These are phyloP conservation scores for Beauveria scarabaeidicola DNA, from an alignment of 2,329 filamentous ascomycete genomes.

Conservation along the genomic window DNA sequence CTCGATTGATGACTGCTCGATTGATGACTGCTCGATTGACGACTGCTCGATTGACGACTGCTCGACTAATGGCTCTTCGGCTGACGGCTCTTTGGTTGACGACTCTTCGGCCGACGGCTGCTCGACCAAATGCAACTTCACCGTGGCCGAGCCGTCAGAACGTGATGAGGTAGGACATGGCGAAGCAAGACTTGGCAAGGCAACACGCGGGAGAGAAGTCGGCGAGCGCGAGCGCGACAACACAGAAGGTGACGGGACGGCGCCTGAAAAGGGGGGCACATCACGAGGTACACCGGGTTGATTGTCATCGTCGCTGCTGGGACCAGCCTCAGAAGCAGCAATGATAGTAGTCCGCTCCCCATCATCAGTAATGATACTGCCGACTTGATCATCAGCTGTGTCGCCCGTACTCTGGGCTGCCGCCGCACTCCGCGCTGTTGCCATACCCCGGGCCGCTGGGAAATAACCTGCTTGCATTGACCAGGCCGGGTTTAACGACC, in stretches of 20 bases:
- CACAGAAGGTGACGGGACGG: neutral
- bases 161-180: no score
- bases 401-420: neutral
- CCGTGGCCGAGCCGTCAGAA: neutral
- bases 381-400: neutral
- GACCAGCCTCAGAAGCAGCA: neutral
- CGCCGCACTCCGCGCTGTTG: neutral
- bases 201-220: neutral
- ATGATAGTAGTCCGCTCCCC: neutral
- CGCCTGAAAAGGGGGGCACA: neutral
- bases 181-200: no score
- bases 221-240: neutral
- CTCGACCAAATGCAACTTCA: no score
- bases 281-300: neutral
- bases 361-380: no score
- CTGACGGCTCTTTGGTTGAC: neutral
- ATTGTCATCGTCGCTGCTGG: neutral
- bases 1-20: neutral
- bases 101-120: neutral
- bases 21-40: neutral
- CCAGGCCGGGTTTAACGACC: no score
- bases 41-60: neutral
- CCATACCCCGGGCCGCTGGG: no score
- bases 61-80: neutral
- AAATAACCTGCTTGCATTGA: no score